These are phyloP conservation scores for Neofusicoccum cordaticola DNA, from an alignment of 2,329 filamentous ascomycete species.

Conservation along the genomic window DNA sequence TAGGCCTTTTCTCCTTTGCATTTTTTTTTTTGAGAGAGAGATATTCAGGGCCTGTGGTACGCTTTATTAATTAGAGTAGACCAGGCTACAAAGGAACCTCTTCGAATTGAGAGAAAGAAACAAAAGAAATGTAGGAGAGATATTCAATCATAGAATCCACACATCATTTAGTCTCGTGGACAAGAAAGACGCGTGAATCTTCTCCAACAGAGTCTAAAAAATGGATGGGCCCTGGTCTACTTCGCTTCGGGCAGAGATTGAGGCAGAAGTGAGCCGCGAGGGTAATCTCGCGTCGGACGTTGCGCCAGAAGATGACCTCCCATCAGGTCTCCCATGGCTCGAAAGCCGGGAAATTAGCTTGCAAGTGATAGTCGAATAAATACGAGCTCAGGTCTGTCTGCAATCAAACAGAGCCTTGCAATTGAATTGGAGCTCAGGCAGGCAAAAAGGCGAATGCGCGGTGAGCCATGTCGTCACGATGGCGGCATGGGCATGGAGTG, in stretches of 20 bases:
- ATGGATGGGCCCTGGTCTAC: background rate
- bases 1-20: too few species aligned
- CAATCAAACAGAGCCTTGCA: background rate
- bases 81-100: too few species aligned
- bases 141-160: too few species aligned
- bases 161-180: too few species aligned
- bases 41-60: too few species aligned
- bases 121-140: too few species aligned
- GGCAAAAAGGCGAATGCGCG: background rate
- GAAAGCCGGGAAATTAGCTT: background rate
- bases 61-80: too few species aligned
- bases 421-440: background rate
- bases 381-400: background rate
- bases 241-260: background rate
- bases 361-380: background rate
- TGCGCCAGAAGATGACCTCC: background rate
- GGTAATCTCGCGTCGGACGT: constrained; percentile 4
- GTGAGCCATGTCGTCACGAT: background rate
- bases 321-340: background rate
- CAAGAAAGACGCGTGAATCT: too few species aligned
- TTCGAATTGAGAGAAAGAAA: too few species aligned
- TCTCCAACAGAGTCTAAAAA: too few species aligned
- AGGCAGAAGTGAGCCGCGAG: background rate
- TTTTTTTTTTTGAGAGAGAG: too few species aligned
- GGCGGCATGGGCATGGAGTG: background rate